Percentiles rank a stretch among this genome's conserved stretches.
phyloP scores from a whole-genome alignment of 768 basidiomycete species.

The Gautieria morchelliformis region DNA sequence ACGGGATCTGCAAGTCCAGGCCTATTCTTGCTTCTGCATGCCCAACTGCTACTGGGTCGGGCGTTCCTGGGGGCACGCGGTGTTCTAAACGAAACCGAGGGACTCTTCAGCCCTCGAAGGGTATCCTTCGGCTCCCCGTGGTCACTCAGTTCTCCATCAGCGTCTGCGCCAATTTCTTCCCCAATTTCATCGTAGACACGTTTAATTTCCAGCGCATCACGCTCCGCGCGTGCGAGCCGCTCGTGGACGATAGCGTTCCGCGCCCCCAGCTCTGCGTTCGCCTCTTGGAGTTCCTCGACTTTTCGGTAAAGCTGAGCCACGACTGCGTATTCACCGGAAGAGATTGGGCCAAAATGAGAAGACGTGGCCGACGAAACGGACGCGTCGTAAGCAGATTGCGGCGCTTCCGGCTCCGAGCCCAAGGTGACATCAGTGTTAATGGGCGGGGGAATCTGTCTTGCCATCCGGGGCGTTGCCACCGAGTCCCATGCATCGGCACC shows the following conservation, averaged over 20 bases:
- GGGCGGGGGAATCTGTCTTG: background rate
- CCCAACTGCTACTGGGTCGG: background rate
- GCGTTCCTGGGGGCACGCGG: background rate
- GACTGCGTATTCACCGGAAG: slow-evolving; percentile 31
- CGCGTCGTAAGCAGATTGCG: background rate
- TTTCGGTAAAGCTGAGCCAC: slow-evolving; percentile 66
- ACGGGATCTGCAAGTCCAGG: background rate
- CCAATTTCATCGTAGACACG: slow-evolving; percentile 61
- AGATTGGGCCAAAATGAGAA: slow-evolving; percentile 11
- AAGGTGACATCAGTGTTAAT: background rate
- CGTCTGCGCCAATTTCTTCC: slow-evolving; percentile 26
- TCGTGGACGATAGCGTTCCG: slow-evolving; percentile 54
- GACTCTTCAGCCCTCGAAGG: background rate
- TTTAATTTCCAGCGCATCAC: slow-evolving; percentile 61
- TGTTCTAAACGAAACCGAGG: background rate
- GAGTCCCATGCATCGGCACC: background rate
- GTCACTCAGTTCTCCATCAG: slow-evolving; percentile 25
- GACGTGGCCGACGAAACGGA: slow-evolving; percentile 7
- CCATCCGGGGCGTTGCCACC: background rate
- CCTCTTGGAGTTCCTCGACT: slow-evolving; percentile 67
- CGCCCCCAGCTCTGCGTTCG: slow-evolving; percentile 55
- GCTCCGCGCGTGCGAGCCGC: slow-evolving; percentile 59
- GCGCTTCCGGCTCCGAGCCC: background rate
- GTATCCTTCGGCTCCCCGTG: slow-evolving; percentile 20
- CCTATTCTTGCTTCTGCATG: background rate